phyloP scores from a whole-genome alignment of 2,329 filamentous ascomycete species.

The Nothophoma quercina region DNA sequence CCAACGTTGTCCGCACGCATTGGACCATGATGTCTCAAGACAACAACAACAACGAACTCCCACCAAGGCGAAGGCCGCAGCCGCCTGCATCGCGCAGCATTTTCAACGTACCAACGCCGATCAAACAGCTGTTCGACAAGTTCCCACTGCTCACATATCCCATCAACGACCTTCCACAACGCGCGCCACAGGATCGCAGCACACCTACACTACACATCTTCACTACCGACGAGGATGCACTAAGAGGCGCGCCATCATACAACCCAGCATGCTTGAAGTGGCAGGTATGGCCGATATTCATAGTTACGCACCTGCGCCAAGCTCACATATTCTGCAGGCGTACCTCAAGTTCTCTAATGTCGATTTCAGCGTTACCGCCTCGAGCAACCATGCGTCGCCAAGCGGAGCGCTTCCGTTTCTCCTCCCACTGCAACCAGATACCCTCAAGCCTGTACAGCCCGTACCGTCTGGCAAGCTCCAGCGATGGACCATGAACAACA shows the following conservation, averaged over 20 bases:
- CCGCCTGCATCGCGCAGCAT: constrained; percentile 33
- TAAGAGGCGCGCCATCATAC: constrained; percentile 73
- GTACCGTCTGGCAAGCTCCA: constrained; percentile 72
- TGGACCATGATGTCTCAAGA: constrained; percentile 34
- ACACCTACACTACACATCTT: constrained; percentile 79
- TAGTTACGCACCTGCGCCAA: background rate
- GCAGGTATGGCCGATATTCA: constrained; percentile 71
- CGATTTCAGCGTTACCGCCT: constrained; percentile 70
- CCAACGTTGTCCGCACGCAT: constrained; percentile 8
- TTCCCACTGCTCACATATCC: constrained; percentile 82
- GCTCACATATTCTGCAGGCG: constrained; percentile 63
- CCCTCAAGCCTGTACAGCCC: constrained; percentile 49
- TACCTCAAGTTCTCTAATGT: constrained; percentile 81
- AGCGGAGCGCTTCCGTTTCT: constrained; percentile 89
- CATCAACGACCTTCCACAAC: constrained; percentile 75
- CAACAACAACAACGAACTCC: constrained; percentile 13
- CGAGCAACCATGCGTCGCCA: constrained; percentile 93
- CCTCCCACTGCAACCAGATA: constrained; percentile 59
- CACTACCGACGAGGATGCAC: constrained; percentile 68
- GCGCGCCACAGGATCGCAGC: constrained; percentile 58
- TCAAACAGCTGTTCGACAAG: constrained; percentile 82
- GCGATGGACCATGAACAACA: constrained; percentile 67
- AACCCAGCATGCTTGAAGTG: constrained; percentile 95
- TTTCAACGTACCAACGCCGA: constrained; percentile 70
- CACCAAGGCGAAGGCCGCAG: constrained; percentile 7